A percentile compares a stretch with the other conserved stretches of the same genome.
Conservation (phyloP, 345 rosid genomes). For the Populus ilicifolia region DNA sequence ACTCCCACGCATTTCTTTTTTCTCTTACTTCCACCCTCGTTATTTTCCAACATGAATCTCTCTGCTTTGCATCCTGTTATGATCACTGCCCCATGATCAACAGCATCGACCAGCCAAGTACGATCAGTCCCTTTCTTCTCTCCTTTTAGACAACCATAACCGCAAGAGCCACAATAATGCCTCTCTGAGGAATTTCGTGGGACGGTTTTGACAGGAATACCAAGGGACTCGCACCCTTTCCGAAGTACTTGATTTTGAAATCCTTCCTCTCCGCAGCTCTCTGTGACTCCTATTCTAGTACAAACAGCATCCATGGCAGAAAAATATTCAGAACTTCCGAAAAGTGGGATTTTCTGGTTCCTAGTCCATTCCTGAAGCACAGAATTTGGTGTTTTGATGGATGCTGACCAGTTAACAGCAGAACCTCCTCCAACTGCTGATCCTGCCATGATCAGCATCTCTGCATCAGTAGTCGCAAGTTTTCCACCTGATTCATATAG, state of each 20-base stretch:
- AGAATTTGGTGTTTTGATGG: constrained; percentile 60
- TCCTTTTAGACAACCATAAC: constrained; percentile 72
- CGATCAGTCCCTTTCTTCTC: constrained; percentile 79
- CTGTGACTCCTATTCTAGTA: constrained; percentile 66
- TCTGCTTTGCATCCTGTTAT: constrained; percentile 83
- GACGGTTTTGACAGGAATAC: constrained; percentile 45
- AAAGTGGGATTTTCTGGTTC: constrained; percentile 42
- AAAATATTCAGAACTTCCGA: constrained; percentile 41
- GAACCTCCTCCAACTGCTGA: constrained; percentile 89
- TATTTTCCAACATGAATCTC: constrained; percentile 46
- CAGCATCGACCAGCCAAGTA: constrained; percentile 87
- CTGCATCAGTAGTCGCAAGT: constrained; percentile 40
- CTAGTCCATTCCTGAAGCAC: constrained; percentile 73
- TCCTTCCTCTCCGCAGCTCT: constrained; percentile 48
- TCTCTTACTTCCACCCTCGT: constrained; percentile 25
- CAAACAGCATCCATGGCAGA: constrained; percentile 70
- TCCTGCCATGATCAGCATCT: constrained; percentile 53
- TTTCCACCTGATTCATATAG: constrained; percentile 70
- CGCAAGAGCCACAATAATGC: constrained; percentile 84
- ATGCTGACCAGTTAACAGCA: constrained; percentile 85
- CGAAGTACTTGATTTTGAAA: constrained; percentile 75
- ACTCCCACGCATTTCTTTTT: constrained; percentile 73
- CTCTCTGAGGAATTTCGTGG: constrained; percentile 65
- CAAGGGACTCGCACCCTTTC: constrained; percentile 71
- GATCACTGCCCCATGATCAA: constrained; percentile 59